These are phyloP conservation scores for Lignosus rhinocerotis DNA, from an alignment of 1,284 basidiomycete species.

Conservation along the genomic window DNA sequence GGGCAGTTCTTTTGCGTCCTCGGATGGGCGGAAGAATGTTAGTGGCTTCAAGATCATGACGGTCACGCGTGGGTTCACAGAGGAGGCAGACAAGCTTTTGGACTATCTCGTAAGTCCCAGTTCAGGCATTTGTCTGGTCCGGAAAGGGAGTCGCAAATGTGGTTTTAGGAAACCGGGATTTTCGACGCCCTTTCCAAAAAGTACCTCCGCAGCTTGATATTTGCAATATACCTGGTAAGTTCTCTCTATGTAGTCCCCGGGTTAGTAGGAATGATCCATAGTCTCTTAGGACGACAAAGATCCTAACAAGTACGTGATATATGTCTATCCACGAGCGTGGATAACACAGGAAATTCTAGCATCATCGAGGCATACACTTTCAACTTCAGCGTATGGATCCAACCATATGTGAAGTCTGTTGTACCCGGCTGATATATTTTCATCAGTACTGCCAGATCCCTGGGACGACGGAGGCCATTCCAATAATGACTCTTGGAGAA, in stretches of 20 bases:
- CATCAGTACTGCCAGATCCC: constrained; percentile 60
- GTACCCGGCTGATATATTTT: neutral
- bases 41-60: constrained; percentile 68
- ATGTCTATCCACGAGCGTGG: neutral
- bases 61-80: constrained; percentile 71
- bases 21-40: constrained; percentile 38
- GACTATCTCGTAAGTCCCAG: constrained; percentile 65
- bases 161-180: constrained; percentile 69
- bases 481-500: constrained; percentile 68
- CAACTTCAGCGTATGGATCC: constrained; percentile 60
- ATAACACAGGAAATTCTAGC: constrained; percentile 38
- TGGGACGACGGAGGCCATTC: constrained; percentile 54
- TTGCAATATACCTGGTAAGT: constrained; percentile 77
- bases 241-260: neutral
- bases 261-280: neutral
- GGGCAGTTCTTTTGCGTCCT: constrained; percentile 33
- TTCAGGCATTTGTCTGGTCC: constrained; percentile 5
- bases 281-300: constrained; percentile 67
- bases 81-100: constrained; percentile 76
- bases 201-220: constrained; percentile 77
- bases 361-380: constrained; percentile 83
- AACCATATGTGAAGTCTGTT: neutral
- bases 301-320: constrained; percentile 64
- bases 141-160: neutral
- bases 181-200: constrained; percentile 77